Evolutionary conservation across 257 asterid species (phyloP), one percentile per base, ranked within the genome.

Genomic region (Solanum megistacrolobum): DNA sequence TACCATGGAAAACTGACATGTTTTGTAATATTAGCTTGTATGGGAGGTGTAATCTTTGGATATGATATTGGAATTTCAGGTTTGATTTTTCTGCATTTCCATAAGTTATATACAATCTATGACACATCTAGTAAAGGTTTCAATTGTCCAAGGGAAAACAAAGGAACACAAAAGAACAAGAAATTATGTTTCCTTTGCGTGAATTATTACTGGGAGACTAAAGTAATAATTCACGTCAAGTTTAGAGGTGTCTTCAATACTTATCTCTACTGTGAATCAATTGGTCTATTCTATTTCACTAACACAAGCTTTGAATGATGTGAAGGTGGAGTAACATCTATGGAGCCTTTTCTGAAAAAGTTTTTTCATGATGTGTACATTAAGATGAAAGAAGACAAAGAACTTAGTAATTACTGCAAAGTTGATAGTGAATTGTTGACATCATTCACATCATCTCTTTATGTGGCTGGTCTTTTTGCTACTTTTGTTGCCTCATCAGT

Each of bases 41-140:
- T 90, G 94, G 98, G 98, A 58, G 99, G 98, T 27, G 89, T 94
- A 74, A 94, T 96, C 76, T 95, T 96, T 82, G 98, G 99, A 81
- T 96, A 96, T 35, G 99, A 95, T 86, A 93, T 95, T 55, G 99
- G 99, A 90, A 92, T 96, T 86, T 95, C 99, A 90, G 99, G 99
- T 95, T 86, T 78, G 6, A 10, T 65, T 75, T 71, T 23, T 21
- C 48, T 41, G 48, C 48, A 41, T 41, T 41, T 41, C 48, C 27
- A 79, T 7, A 83, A 55, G 8, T 38, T 75, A 75, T 38, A 38
- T 52, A 52, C 12, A 23, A 38, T 38, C 32, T 75, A 73, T 2
- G 12, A 35, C 10, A 74, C 31, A 23, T 4, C 34, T 75, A 21
- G 32, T 75, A 75, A 38, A 38, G 27, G 34, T 75, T 38, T 35